Base-by-base conservation (phyloP, 257 asterid genomes). In the Plectranthus barbatus region DNA sequence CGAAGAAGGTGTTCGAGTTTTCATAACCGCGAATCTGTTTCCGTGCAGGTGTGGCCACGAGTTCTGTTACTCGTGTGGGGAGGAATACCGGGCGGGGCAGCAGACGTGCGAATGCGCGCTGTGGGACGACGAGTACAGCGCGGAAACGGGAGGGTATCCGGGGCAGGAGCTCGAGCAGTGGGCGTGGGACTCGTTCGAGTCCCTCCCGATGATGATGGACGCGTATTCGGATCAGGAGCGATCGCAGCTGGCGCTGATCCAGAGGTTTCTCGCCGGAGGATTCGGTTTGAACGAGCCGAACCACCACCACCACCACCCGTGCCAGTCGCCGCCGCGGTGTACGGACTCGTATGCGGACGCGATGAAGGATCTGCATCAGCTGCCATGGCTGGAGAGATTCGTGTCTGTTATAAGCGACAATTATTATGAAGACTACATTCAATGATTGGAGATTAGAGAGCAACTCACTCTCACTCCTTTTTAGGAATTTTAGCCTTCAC, bases 361-460 rank as follows among this genome's bases (percentile, higher is more conserved):
- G 31, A 84, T 93, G 92, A 93, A 93, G 84, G 96, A 93, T 73
- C 91, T 93, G 48, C 90, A 81, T 48, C 97, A 90, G 80, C 88
- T 90, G 64, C 99, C 99, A 5, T 93, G 99, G 99, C 99, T 93
- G 5, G 99, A 93, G 60, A 80, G 96, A 37, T 90, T 93, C 41
- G 97, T 87, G 34, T 86, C 97, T 0, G 95, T 93, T 58, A 93
- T 93, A 40, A 90, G 87, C 14, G 97, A 90, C 68, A 71, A 83
- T 78, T 87, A 79, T 77, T 85, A 90, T 56, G 91, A 93, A 58
- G 88, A 88, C 20, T 86, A 80, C 62, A 62, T 80, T 36, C 93
- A 83, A 33, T 81, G 86, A 83, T 56, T 62, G 23, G 46, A 40
- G 33, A 24, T 34, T 37, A 68, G 73, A 71, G 77, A 69, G 78